Conservation (phyloP, 2,329 filamentous ascomycete genomes). For the Lasiodiplodia sp. region DNA sequence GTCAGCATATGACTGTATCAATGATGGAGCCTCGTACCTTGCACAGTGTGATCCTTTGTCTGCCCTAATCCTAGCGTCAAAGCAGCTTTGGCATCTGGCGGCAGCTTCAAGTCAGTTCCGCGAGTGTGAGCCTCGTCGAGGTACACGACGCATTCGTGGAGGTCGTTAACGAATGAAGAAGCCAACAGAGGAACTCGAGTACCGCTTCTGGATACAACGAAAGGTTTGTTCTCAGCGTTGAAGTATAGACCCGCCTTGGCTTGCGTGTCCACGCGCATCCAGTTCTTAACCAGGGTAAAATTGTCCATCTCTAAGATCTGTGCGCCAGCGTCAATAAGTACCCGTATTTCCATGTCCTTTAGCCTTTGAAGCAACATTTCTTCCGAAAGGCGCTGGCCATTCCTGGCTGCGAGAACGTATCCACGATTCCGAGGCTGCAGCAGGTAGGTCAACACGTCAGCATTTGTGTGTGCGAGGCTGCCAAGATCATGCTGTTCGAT, state of each 20-base stretch:
- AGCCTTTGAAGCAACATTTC: slow-evolving; percentile 54
- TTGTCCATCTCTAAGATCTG: slow-evolving; percentile 70
- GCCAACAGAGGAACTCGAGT: slow-evolving; percentile 57
- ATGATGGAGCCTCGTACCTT: slow-evolving; percentile 52
- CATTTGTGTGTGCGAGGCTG: slow-evolving; percentile 65
- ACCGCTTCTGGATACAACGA: slow-evolving; percentile 52
- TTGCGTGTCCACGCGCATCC: slow-evolving; percentile 56
- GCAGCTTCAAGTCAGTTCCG: slow-evolving; percentile 67
- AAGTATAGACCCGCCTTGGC: slow-evolving; percentile 64
- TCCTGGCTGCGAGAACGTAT: slow-evolving; percentile 51
- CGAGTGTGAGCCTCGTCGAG: slow-evolving; percentile 68
- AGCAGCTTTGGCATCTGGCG: slow-evolving; percentile 55
- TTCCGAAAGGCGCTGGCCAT: slow-evolving; percentile 54
- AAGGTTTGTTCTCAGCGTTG: slow-evolving; percentile 54
- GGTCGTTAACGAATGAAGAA: slow-evolving; percentile 61
- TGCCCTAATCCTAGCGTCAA: slow-evolving; percentile 64
- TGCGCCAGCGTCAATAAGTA: slow-evolving; percentile 71
- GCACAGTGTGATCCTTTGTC: slow-evolving; percentile 68
- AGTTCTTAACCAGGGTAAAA: slow-evolving; percentile 55
- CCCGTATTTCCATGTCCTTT: slow-evolving; percentile 48
- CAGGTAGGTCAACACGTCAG: slow-evolving; percentile 67
- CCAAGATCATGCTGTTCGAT: slow-evolving; percentile 68
- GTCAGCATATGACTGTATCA: slow-evolving; percentile 52
- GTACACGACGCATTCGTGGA: slow-evolving; percentile 63
- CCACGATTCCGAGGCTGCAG: slow-evolving; percentile 59